Evolutionary conservation across 805 yeast genomes (phyloP), one percentile per base, ranked within the genome.

Genomic region (Candida glaebosa): DNA sequence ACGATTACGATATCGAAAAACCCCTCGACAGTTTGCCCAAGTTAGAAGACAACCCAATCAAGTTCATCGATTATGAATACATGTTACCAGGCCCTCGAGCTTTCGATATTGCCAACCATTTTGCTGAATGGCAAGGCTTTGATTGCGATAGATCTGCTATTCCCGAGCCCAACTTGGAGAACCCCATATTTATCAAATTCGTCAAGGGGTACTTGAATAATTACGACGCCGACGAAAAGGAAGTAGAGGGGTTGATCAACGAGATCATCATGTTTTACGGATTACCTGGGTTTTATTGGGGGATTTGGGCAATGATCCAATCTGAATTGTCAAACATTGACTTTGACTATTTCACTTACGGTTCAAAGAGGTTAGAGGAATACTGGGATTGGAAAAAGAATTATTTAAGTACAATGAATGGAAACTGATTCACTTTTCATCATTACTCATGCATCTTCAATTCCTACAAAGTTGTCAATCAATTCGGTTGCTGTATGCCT

Each of bases 241-340:
- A 65, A 18, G 61, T 82, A 4, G 69, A 69, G 40, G 47, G 45
- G 1, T 60, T 84, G 22, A 74, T 84, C 16, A 58, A 65, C 9
- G 90, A 84, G 55, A 71, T 85, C 17, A 59, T 66, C 10, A 57
- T 71, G 3, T 83, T 76, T 66, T 85, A 82, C 65, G 93, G 93
- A 0, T 61, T 84, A 61, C 93, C 93, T 0, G 93, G 91, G 1
- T 82, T 84, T 53, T 84, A 82, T 57, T 84, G 93, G 93, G 90
- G 91, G 1, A 73, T 85, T 7, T 84, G 93, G 93, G 79, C 89
- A 2, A 82, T 81, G 45, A 84, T 85, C 40, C 93, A 84, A 59
- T 71, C 83, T 45, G 73, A 73, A 41, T 76, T 81, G 17, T 81
- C 88, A 2, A 72, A 77, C 20, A 84, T 84, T 36, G 91, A 85